Percentiles rank a stretch among this genome's conserved stretches.
Conservation (phyloP, 2,329 filamentous ascomycete species). For the Teratosphaeria destructans region DNA sequence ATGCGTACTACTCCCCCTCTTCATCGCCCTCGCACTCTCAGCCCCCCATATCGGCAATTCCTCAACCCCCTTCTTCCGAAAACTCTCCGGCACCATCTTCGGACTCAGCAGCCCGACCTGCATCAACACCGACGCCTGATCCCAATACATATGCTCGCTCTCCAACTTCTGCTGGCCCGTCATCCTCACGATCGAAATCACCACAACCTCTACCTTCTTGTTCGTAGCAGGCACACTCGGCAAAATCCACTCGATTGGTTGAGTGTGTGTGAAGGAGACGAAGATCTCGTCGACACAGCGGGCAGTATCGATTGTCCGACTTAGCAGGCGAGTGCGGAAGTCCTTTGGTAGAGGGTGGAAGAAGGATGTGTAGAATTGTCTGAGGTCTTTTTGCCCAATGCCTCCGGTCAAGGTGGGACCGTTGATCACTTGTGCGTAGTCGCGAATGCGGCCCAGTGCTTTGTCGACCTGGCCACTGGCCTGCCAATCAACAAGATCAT, state of each 20-base stretch:
- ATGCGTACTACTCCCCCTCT: conserved; percentile 32
- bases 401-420: conserved; percentile 38
- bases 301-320: conserved; percentile 47
- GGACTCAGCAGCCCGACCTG: conserved; percentile 49
- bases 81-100: conserved; percentile 40
- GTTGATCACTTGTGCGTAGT: conserved; percentile 32
- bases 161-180: conserved; percentile 42
- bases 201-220: conserved; percentile 43
- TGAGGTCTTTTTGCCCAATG: conserved; percentile 31
- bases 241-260: conserved; percentile 48
- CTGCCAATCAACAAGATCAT: conserved; percentile 22
- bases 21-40: conserved; percentile 38
- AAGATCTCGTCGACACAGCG: conserved; percentile 53
- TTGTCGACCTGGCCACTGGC: conserved; percentile 25
- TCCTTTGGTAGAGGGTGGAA: conserved; percentile 44
- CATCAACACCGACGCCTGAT: conserved; percentile 50
- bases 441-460: conserved; percentile 28
- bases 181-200: conserved; percentile 48
- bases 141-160: conserved; percentile 52
- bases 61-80: conserved; percentile 35
- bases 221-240: conserved; percentile 48
- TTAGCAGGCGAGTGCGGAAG: conserved; percentile 44
- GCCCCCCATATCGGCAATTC: conserved; percentile 37
- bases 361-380: conserved; percentile 45
- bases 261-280: conserved; percentile 46